Base-by-base conservation (phyloP, 1,284 basidiomycete genomes). In the Cryptococcus sp. region DNA sequence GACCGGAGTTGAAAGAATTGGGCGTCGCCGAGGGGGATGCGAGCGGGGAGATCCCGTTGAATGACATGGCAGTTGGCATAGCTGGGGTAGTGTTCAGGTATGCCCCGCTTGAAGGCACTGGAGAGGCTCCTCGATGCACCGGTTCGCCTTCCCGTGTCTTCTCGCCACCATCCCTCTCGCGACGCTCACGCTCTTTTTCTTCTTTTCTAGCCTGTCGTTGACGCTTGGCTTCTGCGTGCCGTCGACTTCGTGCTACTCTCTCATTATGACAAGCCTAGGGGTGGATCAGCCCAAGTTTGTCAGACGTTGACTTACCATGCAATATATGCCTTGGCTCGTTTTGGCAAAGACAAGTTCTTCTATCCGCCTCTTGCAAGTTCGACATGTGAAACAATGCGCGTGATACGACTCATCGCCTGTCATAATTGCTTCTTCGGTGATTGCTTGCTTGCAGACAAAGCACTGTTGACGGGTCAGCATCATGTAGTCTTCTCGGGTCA, bases 261-360 rank as follows among this genome's bases (percentile, higher is more conserved):
- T 97, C 91, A 78, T 94, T 96, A 77, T 99, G 96, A 72, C 95
- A 99, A 54, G 87, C 71, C 80, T 81, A 62, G 17, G 27, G 19
- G 57, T 63, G 56, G 20, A 52, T 52, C 39, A 42, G 35, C 40
- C 5, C 20, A 23, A 15, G 17, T 30, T n/a, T 50, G 20, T 47
- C 47, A 8, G 16, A 41, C 47, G 39, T 5, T 30, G 19, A 66
- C 75, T 60, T 41, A 78, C 86, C 94, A 98, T 97, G 77, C 95
- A 99, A 78, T 99, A 99, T 64, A 99, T 98, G 50, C 96, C 95
- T 71, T 97, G 92, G 63, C 88, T 91, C 0, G 96, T 99, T 82
- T 98, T 99, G 55, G 95, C 96, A 70, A 98, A 99, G 57, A 98
- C 92, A 53, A 99, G 86, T 76, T 99, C 95, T 78, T 98, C 94